Conservation (phyloP, 164 flowering plant genomes). For the Vitis labrusca region DNA sequence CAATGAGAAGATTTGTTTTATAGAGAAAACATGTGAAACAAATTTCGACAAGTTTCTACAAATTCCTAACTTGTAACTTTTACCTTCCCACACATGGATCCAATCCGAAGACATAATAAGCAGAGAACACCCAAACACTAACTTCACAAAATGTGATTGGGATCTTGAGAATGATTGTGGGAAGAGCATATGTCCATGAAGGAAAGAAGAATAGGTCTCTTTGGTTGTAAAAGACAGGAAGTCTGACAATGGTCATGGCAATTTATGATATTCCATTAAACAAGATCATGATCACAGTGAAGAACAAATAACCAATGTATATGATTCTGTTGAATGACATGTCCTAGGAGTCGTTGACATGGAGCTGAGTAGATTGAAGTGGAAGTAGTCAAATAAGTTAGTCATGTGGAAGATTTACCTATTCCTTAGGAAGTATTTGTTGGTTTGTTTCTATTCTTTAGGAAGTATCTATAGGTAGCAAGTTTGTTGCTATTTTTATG, state of each 20-base stretch:
- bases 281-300: slow-evolving; percentile 20
- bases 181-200: slow-evolving; percentile 61
- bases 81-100: slow-evolving; percentile 64
- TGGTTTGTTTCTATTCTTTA: too few relatives aligned
- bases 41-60: too few relatives aligned
- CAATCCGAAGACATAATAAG: slow-evolving; percentile 61
- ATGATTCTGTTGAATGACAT: background rate
- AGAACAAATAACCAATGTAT: slow-evolving; percentile 35
- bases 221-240: slow-evolving; percentile 57
- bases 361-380: too few relatives aligned
- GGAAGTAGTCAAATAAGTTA: too few relatives aligned
- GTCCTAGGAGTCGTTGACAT: too few relatives aligned
- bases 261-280: slow-evolving; percentile 44
- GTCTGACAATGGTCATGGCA: slow-evolving; percentile 35
- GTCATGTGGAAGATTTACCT: too few relatives aligned
- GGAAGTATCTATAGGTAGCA: too few relatives aligned
- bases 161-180: slow-evolving; percentile 52
- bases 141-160: slow-evolving; percentile 57
- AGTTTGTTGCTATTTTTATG: too few relatives aligned
- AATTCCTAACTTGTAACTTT: background rate
- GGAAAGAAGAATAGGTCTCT: slow-evolving; percentile 46
- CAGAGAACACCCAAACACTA: slow-evolving; percentile 41
- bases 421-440: too few relatives aligned
- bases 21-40: too few relatives aligned
- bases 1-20: background rate